Base-by-base conservation (phyloP, 306 rosid species). In the Urtica urens region DNA sequence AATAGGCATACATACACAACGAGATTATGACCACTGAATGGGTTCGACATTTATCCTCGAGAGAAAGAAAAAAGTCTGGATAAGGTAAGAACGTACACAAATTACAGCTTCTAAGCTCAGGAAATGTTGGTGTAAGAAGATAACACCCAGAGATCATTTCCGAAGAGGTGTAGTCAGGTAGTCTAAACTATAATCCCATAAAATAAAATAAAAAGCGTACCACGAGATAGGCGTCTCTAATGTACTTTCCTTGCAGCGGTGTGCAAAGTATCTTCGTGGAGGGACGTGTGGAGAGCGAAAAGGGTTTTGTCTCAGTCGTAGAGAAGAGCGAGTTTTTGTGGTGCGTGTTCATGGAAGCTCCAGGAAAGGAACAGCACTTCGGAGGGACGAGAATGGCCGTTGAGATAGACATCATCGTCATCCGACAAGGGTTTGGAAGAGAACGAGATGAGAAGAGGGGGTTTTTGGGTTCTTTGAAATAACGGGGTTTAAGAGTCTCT, bases 211-310 rank as follows among this genome's bases (percentile, higher is more conserved):
- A 44, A 8, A 48, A 34, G 12, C 50, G 16, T 51, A 34, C 97
- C 81, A 90, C 97, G 45, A 84, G 94, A 71, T 90, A 84, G 62
- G 81, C 92, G 13, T 81, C 78, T 51, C 71, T 62, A 34, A 90
- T 60, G 48, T 74, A 38, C 57, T 68, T 81, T 8, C 95, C 97
- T 8, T 53, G 73, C 11, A 92, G 84, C 10, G 97, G 87, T 47
- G 59, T 55, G 53, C 87, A 84, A 10, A 81, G 77, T 23, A 79
- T 19, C 63, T 67, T 76, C 64, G 80, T 74, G 43, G 86, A 70
- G 43, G 82, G 71, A 3, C 56, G 37, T 4, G 82, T 31, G 23
- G 82, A 71, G 78, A 69, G 74, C 6, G 84, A 68, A 26, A 71
- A 62, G 35, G 70, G 61, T 8, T 1, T 23, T 34, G 33, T 57